Base-by-base conservation (phyloP, 177 flowering plant genomes). In the Vitis hybrid region DNA sequence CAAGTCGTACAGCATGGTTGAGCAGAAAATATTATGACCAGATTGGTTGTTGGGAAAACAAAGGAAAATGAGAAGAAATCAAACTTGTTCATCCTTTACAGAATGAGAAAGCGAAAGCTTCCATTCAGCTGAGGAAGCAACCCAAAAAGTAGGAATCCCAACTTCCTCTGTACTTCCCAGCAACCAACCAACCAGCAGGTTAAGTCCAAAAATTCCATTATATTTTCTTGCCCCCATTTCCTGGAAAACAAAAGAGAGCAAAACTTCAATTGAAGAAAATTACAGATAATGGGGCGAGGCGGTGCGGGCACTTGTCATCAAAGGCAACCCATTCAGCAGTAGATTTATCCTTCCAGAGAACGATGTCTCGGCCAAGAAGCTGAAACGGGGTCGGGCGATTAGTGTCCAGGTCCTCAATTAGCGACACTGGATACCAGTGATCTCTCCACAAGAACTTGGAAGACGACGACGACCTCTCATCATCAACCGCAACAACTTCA, bases 261-360 rank as follows among this genome's bases (percentile, higher is more conserved):
- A 35, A 48, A 30, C 2, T 14, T 32, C 2, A 13, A 21, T 4
- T 72, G 27, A 50, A 4, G 46, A 55, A 54, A 54, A 54, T 63
- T 77, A 94, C 99, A 66, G 99, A 94, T 68, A 94, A 87, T 8
- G 99, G 99, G 35, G 99, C 97, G 41, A 94, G 92, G 17, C 99
- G 86, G 59, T 94, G 99, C 0, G 97, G 99, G 79, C 99, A 94
- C 63, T 85, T 88, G 67, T 94, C 99, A 57, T 92, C 97, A 49
- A 95, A 85, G 61, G 94, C 98, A 67, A 88, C 86, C 99, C 98
- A 95, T 9, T 87, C 73, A 3, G 83, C 80, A 8, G 73, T 65
- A 3, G 75, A 65, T 17, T 74, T 79, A 64, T 90, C 92, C 48
- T 84, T 86, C 99, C 99, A 95, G 56, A 95, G 83, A 30, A 90